Base-by-base conservation (phyloP, 2,329 filamentous ascomycete species). In the Teratosphaeria nubilosa region DNA sequence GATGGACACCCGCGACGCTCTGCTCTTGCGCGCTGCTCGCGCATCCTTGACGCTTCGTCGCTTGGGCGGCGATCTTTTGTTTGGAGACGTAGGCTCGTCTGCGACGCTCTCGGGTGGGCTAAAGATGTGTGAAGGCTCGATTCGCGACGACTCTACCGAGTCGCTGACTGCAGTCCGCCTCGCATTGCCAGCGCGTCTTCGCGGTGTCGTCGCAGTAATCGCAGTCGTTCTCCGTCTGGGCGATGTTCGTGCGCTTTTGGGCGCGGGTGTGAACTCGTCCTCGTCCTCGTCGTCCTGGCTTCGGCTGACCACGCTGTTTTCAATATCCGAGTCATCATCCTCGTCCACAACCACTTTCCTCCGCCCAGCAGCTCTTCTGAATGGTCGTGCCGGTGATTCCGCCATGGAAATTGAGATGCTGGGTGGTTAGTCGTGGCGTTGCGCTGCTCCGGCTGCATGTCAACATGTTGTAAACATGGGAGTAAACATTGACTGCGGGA, bases 211-310 rank as follows among this genome's bases (percentile, higher is more conserved):
- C 10, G 76, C 68, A 5, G 77, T 74, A 5, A 78, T 76, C 3
- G 76, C 75, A 9, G 79, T 57, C 1, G 66, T 77, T n/a, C 67
- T 79, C n/a, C 51, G 51, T 62, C 81, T 76, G n/a, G 81, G 78
- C 56, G 81, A 78, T 60, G 85, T 81, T 63, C 81, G 78, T 32
- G 78, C 82, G 53, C 76, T 78, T 59, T 80, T 81, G 1, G 86
- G 82, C 53, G 86, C 87, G 2, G 90, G 90, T 51, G 87, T 87
- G 68, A 91, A 94, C 54, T 91, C 87, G 63, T 88, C 87, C 54
- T 87, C 82, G 30, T 86, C 79, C 30, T 79, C 81, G 16, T 82
- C 78, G 34, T 83, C 77, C 60, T 82, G 79, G 48, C 55, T 58
- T 32, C 60, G 65, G 59, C 62, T 82, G 78, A 62, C 80, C 77